Evolutionary conservation across 202 grass and related monocot genomes (phyloP), one percentile per base, ranked within the genome.

Genomic region (Tripidium arundinaceum): DNA sequence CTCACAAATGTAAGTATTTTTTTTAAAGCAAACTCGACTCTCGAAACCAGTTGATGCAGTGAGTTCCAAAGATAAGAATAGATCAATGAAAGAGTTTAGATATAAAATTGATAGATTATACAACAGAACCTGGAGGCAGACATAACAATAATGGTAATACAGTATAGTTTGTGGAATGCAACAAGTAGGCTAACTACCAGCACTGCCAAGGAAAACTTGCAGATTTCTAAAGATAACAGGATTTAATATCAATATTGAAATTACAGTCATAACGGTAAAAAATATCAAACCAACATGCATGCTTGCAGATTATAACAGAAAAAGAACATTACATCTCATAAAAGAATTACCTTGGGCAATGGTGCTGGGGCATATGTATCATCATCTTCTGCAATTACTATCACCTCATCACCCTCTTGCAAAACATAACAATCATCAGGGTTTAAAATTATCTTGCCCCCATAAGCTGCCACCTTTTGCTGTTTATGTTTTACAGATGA

Each of bases 331-430:
- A 65, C 45, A 74, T 80, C 14, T 66, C 65, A 74, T 42, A 61
- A 80, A 80, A 37, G 15, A 84, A 55, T 80, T 74, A 93, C 91
- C 85, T 81, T 90, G 18, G 85, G 85, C 68, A 93, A 86, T 6
- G 85, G 61, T 73, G 79, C 64, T 74, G 87, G 91, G 19, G 79
- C 59, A 84, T 93, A 93, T 18, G 91, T 90, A 63, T 93, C 91
- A 81, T 90, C 91, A 74, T 93, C 91, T 65, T 93, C 91, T 70
- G 91, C 91, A 72, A 93, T 93, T 70, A 93, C 91, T 78, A 93
- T 82, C 22, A 93, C 80, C 86, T 90, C 91, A 84, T 93, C 91
- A 28, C 85, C 85, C 46, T 90, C 85, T 86, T 93, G 88, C 73
- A 93, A 76, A 67, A 93, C 68, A 83, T 93, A 93, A 71, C 37